A percentile compares a stretch with the other conserved stretches of the same genome.
These are phyloP conservation scores for Cryptosporidium parvum DNA, from an alignment of 169 alveolate genomes.

Conservation along the genomic window DNA sequence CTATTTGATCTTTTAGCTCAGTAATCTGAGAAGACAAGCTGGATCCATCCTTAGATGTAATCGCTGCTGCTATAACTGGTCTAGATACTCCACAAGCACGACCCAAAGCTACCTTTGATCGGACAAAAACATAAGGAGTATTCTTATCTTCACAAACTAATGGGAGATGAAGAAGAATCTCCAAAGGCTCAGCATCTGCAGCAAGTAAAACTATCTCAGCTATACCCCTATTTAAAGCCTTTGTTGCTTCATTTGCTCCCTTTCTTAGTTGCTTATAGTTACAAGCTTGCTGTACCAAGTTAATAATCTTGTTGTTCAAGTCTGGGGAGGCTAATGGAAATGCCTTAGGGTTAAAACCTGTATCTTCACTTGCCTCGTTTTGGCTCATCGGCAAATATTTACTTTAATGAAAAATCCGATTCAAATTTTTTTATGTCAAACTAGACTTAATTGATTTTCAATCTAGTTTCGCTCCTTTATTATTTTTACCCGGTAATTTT, in stretches of 20 bases:
- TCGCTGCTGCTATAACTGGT: slow-evolving; percentile 97
- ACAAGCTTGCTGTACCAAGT: slow-evolving; percentile 92
- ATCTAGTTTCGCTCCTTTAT: background rate
- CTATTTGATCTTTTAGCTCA: slow-evolving; percentile 96
- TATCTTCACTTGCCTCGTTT: slow-evolving; percentile 77
- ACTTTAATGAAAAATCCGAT: background rate
- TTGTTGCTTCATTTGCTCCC: slow-evolving; percentile 97
- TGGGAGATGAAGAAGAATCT: slow-evolving; percentile 97
- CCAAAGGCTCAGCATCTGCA: slow-evolving; percentile 99
- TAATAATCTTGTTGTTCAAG: slow-evolving; percentile 87
- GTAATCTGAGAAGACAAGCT: slow-evolving; percentile 94
- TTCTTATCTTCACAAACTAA: slow-evolving; percentile 98
- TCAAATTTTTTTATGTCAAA: slow-evolving; percentile 18
- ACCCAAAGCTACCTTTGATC: slow-evolving; percentile 96
- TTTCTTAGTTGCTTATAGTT: slow-evolving; percentile 94
- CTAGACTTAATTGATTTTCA: background rate
- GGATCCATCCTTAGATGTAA: slow-evolving; percentile 94
- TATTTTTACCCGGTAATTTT: background rate
- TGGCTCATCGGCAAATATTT: slow-evolving; percentile 69
- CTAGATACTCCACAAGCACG: slow-evolving; percentile 99
- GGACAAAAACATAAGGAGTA: slow-evolving; percentile 98
- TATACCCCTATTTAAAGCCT: slow-evolving; percentile 97
- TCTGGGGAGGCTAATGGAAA: slow-evolving; percentile 92
- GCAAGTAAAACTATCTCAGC: slow-evolving; percentile 98
- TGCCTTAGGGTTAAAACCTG: slow-evolving; percentile 87